Conservation (phyloP, 2,329 filamentous ascomycete species). For the Dactylellina cionopaga region DNA sequence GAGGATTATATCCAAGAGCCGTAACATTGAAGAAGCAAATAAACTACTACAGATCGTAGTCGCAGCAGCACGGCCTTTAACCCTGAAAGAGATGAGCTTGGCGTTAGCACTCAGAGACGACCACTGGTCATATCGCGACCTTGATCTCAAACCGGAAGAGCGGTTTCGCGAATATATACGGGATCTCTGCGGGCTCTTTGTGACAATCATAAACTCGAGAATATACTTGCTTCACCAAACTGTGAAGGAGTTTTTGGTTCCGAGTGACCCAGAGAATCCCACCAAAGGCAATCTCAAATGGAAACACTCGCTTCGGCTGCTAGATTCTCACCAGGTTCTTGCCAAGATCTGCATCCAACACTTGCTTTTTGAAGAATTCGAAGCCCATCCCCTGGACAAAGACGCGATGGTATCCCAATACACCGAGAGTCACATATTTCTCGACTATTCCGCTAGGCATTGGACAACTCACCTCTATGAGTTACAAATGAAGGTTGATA, state of each 20-base stretch:
- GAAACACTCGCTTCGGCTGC: conserved; percentile 11
- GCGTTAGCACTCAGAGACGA: conserved; percentile 8
- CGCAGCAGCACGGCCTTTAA: conserved; percentile 2
- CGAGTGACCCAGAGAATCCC: no score
- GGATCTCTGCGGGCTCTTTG: conserved; percentile 39
- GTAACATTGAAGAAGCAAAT: background rate
- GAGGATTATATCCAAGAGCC: conserved; percentile 21
- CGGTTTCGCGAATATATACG: conserved; percentile 5
- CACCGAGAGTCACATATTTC: background rate
- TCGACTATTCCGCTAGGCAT: conserved; percentile 16
- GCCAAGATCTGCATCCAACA: no score
- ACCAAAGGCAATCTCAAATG: background rate
- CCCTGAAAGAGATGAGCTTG: conserved; percentile 24
- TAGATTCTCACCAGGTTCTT: conserved; percentile 13
- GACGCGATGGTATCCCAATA: background rate
- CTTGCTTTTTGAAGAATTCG: conserved; percentile 2
- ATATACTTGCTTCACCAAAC: no score
- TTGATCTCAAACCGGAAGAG: conserved; percentile 13
- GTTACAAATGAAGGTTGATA: background rate
- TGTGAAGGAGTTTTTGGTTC: conserved; percentile 35
- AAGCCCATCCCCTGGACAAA: background rate
- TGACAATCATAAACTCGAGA: conserved; percentile 28
- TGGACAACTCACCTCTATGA: conserved; percentile 9
- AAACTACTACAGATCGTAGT: no score
- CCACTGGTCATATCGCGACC: background rate